A percentile compares a stretch with the other conserved stretches of the same genome.
These are phyloP conservation scores for Paraphoma sp. DNA, from an alignment of 2,329 filamentous ascomycete genomes.

Conservation along the genomic window DNA sequence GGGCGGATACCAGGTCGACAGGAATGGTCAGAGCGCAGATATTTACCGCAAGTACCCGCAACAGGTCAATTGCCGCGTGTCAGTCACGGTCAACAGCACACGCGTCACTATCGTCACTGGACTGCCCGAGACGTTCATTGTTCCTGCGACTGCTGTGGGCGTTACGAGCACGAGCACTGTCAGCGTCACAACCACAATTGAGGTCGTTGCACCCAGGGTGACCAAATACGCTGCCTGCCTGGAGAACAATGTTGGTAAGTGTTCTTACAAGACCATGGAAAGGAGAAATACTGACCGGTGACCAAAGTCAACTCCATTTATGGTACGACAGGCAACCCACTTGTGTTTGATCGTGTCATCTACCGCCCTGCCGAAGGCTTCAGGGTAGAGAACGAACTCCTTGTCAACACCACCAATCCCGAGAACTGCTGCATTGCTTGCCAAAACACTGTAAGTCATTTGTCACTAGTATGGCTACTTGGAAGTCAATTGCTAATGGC, in stretches of 20 bases:
- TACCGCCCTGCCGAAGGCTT: conserved; percentile 25
- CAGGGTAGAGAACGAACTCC: conserved; percentile 27
- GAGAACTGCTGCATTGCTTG: conserved; percentile 34
- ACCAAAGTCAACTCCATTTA: conserved; percentile 25
- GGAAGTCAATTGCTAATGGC: too few relatives aligned
- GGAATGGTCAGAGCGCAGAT: conserved; percentile 14
- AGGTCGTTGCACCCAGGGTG: conserved; percentile 11
- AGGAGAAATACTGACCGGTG: not conserved
- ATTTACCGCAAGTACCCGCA: conserved; percentile 19
- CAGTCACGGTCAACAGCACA: conserved; percentile 19
- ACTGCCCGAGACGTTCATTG: conserved; percentile 12
- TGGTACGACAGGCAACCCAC: conserved; percentile 16
- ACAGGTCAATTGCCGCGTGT: conserved; percentile 20
- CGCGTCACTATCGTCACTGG: conserved; percentile 15
- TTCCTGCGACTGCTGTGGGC: conserved; percentile 14
- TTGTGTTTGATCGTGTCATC: conserved; percentile 31
- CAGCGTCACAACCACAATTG: conserved; percentile 22
- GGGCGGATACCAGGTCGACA: conserved; percentile 21
- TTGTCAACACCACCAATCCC: conserved; percentile 15
- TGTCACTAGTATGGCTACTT: not conserved
- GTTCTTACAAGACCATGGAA: not conserved
- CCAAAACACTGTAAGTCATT: conserved; percentile 27
- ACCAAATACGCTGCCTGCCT: conserved; percentile 31
- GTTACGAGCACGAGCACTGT: conserved; percentile 18
- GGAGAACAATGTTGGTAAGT: conserved; percentile 34